phyloP scores from a whole-genome alignment of 495 filamentous ascomycete genomes.

The Lepidopterella palustris region DNA sequence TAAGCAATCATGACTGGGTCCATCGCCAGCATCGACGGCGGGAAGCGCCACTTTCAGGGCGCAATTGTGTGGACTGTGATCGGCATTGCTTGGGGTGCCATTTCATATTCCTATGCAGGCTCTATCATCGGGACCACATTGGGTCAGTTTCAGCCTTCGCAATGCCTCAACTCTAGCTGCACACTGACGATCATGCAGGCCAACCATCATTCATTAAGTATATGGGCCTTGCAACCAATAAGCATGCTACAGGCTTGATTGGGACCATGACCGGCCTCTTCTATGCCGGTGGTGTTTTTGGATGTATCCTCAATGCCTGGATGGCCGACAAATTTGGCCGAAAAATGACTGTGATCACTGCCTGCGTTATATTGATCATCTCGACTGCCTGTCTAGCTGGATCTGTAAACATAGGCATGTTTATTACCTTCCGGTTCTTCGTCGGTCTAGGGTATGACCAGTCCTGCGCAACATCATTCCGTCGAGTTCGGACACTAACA shows the following conservation, averaged over 20 bases:
- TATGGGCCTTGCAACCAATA: neutral
- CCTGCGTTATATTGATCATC: neutral
- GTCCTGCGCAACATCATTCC: neutral
- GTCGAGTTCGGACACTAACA: neutral
- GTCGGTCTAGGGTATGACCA: neutral
- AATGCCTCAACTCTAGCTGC: neutral
- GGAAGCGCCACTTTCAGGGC: neutral
- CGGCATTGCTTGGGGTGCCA: neutral
- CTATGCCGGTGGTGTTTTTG: neutral
- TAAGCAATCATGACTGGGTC: neutral
- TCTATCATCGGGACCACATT: slow-evolving; percentile 1
- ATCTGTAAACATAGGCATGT: neutral
- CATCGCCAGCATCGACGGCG: neutral
- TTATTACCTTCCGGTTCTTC: slow-evolving; percentile 1
- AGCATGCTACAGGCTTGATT: neutral
- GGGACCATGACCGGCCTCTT: neutral
- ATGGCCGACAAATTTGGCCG: neutral
- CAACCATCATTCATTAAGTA: neutral
- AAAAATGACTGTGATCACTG: neutral
- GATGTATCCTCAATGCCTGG: neutral
- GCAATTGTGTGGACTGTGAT: neutral
- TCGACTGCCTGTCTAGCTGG: neutral
- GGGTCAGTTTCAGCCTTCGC: neutral
- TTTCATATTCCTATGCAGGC: neutral
- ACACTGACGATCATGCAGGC: neutral